Percentiles rank a stretch among this genome's conserved stretches.
Evolutionary conservation across 1,284 basidiomycete genomes (phyloP).

Genomic region (Ganoderma multipileum): DNA sequence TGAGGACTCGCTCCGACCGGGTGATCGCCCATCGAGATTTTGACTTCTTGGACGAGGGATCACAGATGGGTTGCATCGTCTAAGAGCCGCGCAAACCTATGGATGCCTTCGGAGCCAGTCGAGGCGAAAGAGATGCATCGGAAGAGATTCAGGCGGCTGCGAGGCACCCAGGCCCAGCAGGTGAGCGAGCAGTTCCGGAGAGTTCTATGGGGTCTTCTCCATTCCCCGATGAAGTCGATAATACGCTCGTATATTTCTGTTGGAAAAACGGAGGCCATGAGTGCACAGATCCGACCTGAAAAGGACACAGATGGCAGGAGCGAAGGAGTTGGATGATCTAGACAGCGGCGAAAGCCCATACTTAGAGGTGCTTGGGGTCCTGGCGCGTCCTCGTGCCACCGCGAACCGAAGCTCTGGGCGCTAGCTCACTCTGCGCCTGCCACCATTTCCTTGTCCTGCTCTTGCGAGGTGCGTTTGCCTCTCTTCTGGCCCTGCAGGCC

Average conservation of each 20-base stretch:
- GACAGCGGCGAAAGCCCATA: too few species aligned
- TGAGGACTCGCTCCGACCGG: neutral
- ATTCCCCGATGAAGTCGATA: conserved; percentile 30
- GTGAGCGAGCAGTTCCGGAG: conserved; percentile 31
- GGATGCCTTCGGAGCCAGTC: conserved; percentile 13
- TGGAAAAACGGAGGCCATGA: conserved; percentile 16
- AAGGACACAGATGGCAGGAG: neutral
- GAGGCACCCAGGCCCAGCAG: conserved; percentile 28
- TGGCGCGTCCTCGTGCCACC: neutral
- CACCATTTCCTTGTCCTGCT: neutral
- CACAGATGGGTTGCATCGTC: neutral
- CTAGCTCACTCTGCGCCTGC: conserved; percentile 3
- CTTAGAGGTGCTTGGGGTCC: neutral
- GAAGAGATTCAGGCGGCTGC: conserved; percentile 30
- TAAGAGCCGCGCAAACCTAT: neutral
- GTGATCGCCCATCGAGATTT: neutral
- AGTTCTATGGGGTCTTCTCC: neutral
- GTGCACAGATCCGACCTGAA: neutral
- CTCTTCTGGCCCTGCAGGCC: neutral
- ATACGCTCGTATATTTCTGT: conserved; percentile 32
- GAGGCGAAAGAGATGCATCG: conserved; percentile 18
- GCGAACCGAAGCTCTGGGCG: neutral
- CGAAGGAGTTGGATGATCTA: neutral
- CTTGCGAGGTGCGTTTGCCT: neutral
- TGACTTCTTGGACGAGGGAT: neutral